Base-by-base conservation (phyloP, 352 stramenopile genomes). In the Elongisporangium senticosum region DNA sequence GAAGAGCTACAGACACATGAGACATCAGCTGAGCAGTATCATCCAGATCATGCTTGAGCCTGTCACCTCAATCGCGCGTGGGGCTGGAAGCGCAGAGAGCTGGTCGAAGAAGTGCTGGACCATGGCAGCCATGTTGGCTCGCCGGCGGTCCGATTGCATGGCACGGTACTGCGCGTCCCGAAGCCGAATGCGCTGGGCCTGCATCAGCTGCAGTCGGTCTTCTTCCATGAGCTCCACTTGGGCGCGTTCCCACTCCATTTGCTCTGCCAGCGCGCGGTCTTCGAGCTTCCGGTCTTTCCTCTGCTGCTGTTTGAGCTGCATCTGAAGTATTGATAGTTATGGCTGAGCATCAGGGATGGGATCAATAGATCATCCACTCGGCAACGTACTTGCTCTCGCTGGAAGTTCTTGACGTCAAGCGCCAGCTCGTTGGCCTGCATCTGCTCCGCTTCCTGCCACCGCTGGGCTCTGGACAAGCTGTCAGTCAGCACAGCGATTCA, bases 21-120 rank as follows among this genome's bases (percentile, higher is more conserved):
- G 22, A n/a, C 1, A 24, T 47, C n/a, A 60, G 43, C 24, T 28
- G 43, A 14, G 1, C n/a, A 2, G 8, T 43, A 17, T 17, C 33
- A 43, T 10, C 13, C 33, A 17, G 11, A 10, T 17, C 11, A 7
- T 3, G 4, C 11, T 17, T 1, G 33, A 43, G 33, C 33, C 33
- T 1, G 11, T 1, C 22, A 81, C 62, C 20, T 71, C 64, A 40
- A 87, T 66, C 2, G 73, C 67, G 22, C 72, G 54, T 1, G 55
- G 56, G 10, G 72, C 63, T 11, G 69, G 58, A 17, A 84, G 55
- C 1, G 66, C 56, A 4, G 65, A 69, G 23, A 86, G 62, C 8
- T 61, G 68, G 51, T 87, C 73, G 26, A 84, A 74, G 56, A 87
- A 86, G 22, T 69, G 67, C 26, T 65, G 68, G 4, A 60, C 53